phyloP scores from a whole-genome alignment of 1,284 basidiomycete genomes.

The Cryptococcus neoformans region DNA sequence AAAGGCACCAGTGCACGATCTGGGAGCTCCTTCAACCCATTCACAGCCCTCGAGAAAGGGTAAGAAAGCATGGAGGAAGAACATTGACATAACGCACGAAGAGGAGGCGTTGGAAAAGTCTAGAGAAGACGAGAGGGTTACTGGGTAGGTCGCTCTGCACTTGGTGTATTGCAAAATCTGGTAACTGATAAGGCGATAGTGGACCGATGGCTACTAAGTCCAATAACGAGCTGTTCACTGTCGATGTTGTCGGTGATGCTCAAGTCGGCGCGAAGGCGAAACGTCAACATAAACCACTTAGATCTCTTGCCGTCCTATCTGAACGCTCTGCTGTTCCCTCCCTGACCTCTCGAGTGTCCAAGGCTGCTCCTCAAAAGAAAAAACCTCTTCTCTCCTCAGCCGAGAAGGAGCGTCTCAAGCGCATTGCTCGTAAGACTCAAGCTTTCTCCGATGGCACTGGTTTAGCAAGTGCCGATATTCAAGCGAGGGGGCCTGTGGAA shows the following conservation, averaged over 20 bases:
- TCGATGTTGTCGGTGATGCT: slow-evolving; percentile 76
- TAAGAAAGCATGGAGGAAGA: slow-evolving; percentile 90
- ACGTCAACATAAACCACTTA: slow-evolving; percentile 56
- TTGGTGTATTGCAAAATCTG: neutral
- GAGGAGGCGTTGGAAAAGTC: slow-evolving; percentile 70
- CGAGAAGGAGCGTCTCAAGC: slow-evolving; percentile 70
- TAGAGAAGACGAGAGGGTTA: slow-evolving; percentile 70
- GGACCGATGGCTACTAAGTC: slow-evolving; percentile 45
- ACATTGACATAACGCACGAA: slow-evolving; percentile 73
- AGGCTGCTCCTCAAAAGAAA: slow-evolving; percentile 42
- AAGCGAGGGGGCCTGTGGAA: slow-evolving; percentile 4
- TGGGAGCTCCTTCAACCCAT: slow-evolving; percentile 63
- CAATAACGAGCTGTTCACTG: slow-evolving; percentile 69
- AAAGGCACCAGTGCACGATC: slow-evolving; percentile 15
- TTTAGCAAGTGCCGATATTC: slow-evolving; percentile 37
- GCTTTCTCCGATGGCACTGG: slow-evolving; percentile 54
- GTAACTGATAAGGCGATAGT: slow-evolving; percentile 8
- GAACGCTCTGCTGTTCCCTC: slow-evolving; percentile 84
- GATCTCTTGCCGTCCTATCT: slow-evolving; percentile 74
- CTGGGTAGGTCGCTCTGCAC: slow-evolving; percentile 59
- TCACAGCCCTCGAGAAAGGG: slow-evolving; percentile 78
- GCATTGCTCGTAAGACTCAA: slow-evolving; percentile 69
- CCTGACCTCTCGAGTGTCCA: slow-evolving; percentile 57
- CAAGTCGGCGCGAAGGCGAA: slow-evolving; percentile 36
- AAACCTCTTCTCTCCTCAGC: slow-evolving; percentile 52